Evolutionary conservation across 1,139 yeast genomes (phyloP).

Genomic region (Saccharomycopsis phalli): DNA sequence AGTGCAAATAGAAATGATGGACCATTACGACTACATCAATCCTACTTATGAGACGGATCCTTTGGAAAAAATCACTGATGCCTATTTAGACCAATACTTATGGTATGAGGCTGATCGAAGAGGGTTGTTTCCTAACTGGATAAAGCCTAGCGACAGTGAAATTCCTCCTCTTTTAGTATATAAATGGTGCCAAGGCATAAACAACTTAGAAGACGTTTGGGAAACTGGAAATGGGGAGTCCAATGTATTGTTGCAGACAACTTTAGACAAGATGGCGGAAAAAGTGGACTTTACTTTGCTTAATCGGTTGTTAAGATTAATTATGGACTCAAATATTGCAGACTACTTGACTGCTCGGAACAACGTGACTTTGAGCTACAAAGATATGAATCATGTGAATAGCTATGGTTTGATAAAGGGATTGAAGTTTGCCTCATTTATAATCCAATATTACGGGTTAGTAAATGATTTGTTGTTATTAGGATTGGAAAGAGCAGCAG

Average conservation of each 20-base stretch:
- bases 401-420: slow-evolving; percentile 86
- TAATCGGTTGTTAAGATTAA: slow-evolving; percentile 68
- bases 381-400: slow-evolving; percentile 92
- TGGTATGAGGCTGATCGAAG: slow-evolving; percentile 95
- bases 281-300: slow-evolving; percentile 82
- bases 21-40: slow-evolving; percentile 70
- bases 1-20: slow-evolving; percentile 84
- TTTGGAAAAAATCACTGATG: slow-evolving; percentile 90
- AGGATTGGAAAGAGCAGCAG: slow-evolving; percentile 81
- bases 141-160: slow-evolving; percentile 91
- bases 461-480: slow-evolving; percentile 72
- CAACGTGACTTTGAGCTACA: slow-evolving; percentile 71
- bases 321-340: slow-evolving; percentile 87
- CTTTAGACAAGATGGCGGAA: slow-evolving; percentile 63
- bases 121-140: slow-evolving; percentile 88
- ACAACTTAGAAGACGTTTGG: slow-evolving; percentile 76
- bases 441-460: slow-evolving; percentile 84
- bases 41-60: slow-evolving; percentile 91
- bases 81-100: slow-evolving; percentile 87
- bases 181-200: slow-evolving; percentile 95
- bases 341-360: slow-evolving; percentile 92
- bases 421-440: slow-evolving; percentile 80
- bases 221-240: slow-evolving; percentile 63
- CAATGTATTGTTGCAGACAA: slow-evolving; percentile 76
- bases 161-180: slow-evolving; percentile 86